These are phyloP conservation scores for Scenedesmus sp. DNA, from an alignment of 163 green algal genomes.

Conservation along the genomic window DNA sequence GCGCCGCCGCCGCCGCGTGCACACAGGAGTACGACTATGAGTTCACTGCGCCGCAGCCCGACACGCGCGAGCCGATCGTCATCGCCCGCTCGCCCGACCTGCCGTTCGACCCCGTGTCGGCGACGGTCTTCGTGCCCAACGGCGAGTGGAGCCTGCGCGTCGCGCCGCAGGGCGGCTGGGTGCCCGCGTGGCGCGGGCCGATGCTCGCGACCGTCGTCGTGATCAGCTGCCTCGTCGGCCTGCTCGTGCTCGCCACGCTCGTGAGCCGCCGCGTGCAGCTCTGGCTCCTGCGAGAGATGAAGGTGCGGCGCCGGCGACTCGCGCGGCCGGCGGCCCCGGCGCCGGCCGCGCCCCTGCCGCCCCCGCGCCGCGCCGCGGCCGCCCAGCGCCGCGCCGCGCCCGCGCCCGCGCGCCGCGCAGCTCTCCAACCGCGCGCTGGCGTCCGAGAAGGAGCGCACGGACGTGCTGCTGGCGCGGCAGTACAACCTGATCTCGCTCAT, in stretches of 20 bases:
- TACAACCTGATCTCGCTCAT: slow-evolving; percentile 55
- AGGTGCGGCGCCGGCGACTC: too few relatives aligned
- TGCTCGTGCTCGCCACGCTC: slow-evolving; percentile 12
- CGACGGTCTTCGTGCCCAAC: slow-evolving; percentile 12
- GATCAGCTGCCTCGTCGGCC: not conserved
- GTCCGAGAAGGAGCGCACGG: slow-evolving; percentile 53
- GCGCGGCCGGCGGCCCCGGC: too few relatives aligned
- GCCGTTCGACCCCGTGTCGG: slow-evolving; percentile 2
- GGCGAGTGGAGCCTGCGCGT: slow-evolving; percentile 16
- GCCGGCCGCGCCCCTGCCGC: too few relatives aligned
- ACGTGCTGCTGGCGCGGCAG: slow-evolving; percentile 52
- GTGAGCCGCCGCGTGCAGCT: slow-evolving; percentile 21
- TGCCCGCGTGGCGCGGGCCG: slow-evolving; percentile 24
- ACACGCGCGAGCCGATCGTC: not conserved
- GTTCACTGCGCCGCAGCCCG: slow-evolving; percentile 25
- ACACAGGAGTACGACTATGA: slow-evolving; percentile 32
- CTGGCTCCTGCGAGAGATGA: slow-evolving; percentile 33
- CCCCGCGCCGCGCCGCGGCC: too few relatives aligned
- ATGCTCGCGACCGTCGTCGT: slow-evolving; percentile 32
- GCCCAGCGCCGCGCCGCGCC: too few relatives aligned
- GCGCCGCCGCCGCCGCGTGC: too few relatives aligned
- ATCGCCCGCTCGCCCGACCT: not conserved
- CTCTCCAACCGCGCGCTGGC: slow-evolving; percentile 34
- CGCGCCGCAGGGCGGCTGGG: slow-evolving; percentile 18
- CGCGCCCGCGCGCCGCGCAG: not conserved